phyloP scores from a whole-genome alignment of 2,329 filamentous ascomycete genomes.

The Aspergillus caelatus region DNA sequence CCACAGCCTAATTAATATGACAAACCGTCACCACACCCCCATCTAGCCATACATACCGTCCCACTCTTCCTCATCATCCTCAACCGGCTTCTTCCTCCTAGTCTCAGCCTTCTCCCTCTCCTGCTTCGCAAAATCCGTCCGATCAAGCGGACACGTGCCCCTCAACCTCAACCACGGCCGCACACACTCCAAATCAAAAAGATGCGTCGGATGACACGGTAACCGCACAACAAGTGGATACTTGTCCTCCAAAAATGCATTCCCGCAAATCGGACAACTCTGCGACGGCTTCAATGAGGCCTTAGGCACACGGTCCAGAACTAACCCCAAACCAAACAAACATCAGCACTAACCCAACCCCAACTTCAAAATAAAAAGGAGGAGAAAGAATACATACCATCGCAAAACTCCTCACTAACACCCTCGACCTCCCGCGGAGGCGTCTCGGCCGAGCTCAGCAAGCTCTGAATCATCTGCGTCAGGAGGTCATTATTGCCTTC shows the following conservation, averaged over 20 bases:
- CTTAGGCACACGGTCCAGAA: constrained; percentile 62
- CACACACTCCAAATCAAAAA: constrained; percentile 68
- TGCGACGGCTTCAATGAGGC: constrained; percentile 56
- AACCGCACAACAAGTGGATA: constrained; percentile 67
- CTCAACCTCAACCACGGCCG: constrained; percentile 66
- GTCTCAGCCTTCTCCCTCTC: constrained; percentile 54
- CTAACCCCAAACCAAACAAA: constrained; percentile 30
- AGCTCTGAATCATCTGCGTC: constrained; percentile 56
- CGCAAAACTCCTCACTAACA: constrained; percentile 63
- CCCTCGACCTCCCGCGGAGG: constrained; percentile 64
- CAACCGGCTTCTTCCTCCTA: constrained; percentile 48
- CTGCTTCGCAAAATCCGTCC: constrained; percentile 61
- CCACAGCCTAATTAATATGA: neutral
- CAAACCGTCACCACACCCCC: neutral
- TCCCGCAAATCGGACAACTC: constrained; percentile 63
- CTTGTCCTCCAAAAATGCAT: constrained; percentile 63
- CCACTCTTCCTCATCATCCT: constrained; percentile 50
- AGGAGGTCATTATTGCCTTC: constrained; percentile 49
- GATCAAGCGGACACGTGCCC: constrained; percentile 65
- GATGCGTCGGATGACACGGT: constrained; percentile 63
- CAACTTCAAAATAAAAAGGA: neutral
- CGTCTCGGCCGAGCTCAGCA: constrained; percentile 59
- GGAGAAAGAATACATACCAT: constrained; percentile 39
- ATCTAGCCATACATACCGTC: constrained; percentile 51
- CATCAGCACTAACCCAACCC: constrained; percentile 1